phyloP scores from a whole-genome alignment of 2,329 filamentous ascomycete genomes.

The Berkeleyomyces rouxiae region DNA sequence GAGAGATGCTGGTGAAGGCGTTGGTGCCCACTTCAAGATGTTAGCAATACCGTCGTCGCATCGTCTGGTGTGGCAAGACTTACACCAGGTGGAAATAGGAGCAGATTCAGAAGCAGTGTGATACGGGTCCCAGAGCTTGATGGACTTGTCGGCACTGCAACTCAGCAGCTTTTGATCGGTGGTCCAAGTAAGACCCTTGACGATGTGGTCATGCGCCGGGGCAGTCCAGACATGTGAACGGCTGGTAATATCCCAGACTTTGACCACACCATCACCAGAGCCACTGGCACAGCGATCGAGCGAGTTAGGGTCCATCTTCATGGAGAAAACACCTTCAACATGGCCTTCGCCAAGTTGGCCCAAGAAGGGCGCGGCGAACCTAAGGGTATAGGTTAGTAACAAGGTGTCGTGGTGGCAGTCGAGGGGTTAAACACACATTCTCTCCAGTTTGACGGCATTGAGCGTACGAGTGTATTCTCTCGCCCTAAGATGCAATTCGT shows the following conservation, averaged over 20 bases:
- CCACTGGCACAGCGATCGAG: conserved; percentile 64
- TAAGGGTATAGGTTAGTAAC: not conserved
- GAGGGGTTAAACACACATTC: conserved; percentile 48
- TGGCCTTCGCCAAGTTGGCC: conserved; percentile 78
- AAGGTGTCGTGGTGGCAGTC: not conserved
- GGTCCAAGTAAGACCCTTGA: conserved; percentile 85
- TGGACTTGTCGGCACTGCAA: conserved; percentile 68
- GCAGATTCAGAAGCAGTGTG: conserved; percentile 48
- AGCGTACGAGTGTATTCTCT: conserved; percentile 47
- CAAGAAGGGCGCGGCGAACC: conserved; percentile 44
- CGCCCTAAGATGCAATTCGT: conserved; percentile 34
- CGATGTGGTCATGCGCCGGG: conserved; percentile 80
- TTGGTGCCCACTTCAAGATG: conserved; percentile 41
- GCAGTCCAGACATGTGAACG: conserved; percentile 60
- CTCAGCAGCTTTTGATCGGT: conserved; percentile 69
- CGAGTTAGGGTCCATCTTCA: conserved; percentile 64
- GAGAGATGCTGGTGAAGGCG: conserved; percentile 69
- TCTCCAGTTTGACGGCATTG: conserved; percentile 78
- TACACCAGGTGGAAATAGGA: conserved; percentile 62
- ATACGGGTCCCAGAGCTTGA: conserved; percentile 88
- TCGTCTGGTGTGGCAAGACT: not conserved
- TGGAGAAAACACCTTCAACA: conserved; percentile 68
- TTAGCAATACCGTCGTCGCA: not conserved
- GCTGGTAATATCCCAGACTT: conserved; percentile 69
- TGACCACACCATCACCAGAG: conserved; percentile 82